phyloP scores from a whole-genome alignment of 495 filamentous ascomycete species.

The Mytilinidion resinicola region DNA sequence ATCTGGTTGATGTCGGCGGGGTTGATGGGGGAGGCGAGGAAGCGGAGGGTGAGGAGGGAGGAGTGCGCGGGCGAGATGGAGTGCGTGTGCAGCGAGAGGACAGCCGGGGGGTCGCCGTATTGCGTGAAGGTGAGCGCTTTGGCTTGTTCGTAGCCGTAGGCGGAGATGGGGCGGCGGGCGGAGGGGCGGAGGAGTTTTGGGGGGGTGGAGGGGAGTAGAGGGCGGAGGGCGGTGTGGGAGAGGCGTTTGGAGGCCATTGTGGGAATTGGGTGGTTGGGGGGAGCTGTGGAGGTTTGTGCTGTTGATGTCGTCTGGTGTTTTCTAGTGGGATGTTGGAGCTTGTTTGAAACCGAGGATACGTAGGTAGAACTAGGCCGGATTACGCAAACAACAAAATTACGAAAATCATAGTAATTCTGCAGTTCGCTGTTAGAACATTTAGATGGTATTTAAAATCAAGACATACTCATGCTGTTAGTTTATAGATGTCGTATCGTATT shows the following conservation, averaged over 20 bases:
- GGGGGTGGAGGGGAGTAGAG: not conserved
- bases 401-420: too few species aligned
- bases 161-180: slow-evolving; percentile 49
- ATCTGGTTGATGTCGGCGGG: slow-evolving; percentile 95
- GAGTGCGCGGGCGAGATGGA: slow-evolving; percentile 39
- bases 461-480: too few species aligned
- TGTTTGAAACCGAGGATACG: slow-evolving; percentile 3
- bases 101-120: slow-evolving; percentile 79
- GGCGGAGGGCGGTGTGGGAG: not conserved
- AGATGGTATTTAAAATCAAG: too few species aligned
- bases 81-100: slow-evolving; percentile 49
- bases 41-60: slow-evolving; percentile 52
- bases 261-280: not conserved
- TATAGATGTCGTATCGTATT: too few species aligned
- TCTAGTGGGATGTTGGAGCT: slow-evolving; percentile 6
- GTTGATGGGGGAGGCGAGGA: slow-evolving; percentile 88
- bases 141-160: slow-evolving; percentile 95
- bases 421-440: too few species aligned
- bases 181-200: slow-evolving; percentile 1
- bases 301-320: not conserved
- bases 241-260: slow-evolving; percentile 21
- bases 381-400: too few species aligned
- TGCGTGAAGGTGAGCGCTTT: slow-evolving; percentile 81
- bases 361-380: too few species aligned
- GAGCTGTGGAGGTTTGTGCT: not conserved